A percentile compares a stretch with the other conserved stretches of the same genome.
phyloP scores from a whole-genome alignment of 2,329 filamentous ascomycete species.

The Penicillium sp. region DNA sequence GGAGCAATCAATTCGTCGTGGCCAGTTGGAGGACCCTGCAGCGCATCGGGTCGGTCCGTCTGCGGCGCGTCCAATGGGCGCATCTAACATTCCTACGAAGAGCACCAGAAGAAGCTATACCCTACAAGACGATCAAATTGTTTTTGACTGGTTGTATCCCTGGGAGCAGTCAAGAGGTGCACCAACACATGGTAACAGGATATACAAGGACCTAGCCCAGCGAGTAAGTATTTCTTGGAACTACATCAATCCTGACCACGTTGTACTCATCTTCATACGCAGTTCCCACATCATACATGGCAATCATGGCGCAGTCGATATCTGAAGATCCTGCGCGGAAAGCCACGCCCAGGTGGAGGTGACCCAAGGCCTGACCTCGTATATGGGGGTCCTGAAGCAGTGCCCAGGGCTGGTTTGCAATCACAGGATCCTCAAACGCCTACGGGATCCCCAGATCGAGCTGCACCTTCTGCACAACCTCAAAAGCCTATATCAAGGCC shows the following conservation, averaged over 20 bases:
- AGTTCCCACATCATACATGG: constrained; percentile 52
- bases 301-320: constrained; percentile 56
- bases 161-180: constrained; percentile 38
- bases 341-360: constrained; percentile 39
- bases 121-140: constrained; percentile 49
- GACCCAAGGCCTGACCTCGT: constrained; percentile 14
- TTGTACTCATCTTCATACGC: neutral
- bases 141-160: constrained; percentile 50
- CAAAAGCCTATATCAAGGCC: neutral
- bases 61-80: constrained; percentile 50
- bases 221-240: constrained; percentile 33
- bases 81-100: constrained; percentile 42
- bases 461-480: neutral
- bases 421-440: neutral
- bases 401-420: neutral
- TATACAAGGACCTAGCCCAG: constrained; percentile 50
- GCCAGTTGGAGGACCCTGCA: constrained; percentile 53
- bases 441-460: neutral
- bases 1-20: constrained; percentile 56
- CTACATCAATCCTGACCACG: no score
- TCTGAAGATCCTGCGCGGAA: constrained; percentile 44
- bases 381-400: constrained; percentile 3
- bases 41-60: constrained; percentile 53
- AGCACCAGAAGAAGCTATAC: constrained; percentile 42
- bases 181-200: constrained; percentile 45